Percentiles rank a stretch among this genome's conserved stretches.
Evolutionary conservation across 202 grass and related monocot genomes (phyloP).

Genomic region (Thinopyrum obtusiflorum): DNA sequence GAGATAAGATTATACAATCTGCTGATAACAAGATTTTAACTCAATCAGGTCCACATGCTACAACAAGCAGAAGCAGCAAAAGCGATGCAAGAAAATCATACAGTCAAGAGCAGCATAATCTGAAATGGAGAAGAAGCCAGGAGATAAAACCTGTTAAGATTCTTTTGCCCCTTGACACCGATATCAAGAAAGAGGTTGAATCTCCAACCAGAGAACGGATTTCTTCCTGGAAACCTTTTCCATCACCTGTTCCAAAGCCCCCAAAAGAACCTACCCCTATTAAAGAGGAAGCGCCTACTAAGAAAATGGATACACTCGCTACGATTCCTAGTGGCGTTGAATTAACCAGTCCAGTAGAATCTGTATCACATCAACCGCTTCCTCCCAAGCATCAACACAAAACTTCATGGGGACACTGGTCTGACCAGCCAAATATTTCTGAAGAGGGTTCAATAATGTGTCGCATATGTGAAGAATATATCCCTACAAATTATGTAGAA

Average conservation of each 20-base stretch:
- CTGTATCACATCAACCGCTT: conserved; percentile 54
- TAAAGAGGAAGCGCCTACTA: conserved; percentile 44
- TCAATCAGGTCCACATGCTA: conserved; percentile 36
- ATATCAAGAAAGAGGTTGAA: conserved; percentile 53
- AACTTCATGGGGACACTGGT: conserved; percentile 89
- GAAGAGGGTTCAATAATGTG: conserved; percentile 99
- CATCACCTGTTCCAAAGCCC: conserved; percentile 57
- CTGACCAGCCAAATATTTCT: conserved; percentile 87
- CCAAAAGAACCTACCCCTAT: conserved; percentile 54
- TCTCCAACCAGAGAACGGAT: conserved; percentile 74
- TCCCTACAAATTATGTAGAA: conserved; percentile 91
- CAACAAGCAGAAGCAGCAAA: conserved; percentile 46
- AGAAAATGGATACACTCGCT: conserved; percentile 46
- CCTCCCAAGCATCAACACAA: conserved; percentile 74
- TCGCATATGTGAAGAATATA: conserved; percentile 99
- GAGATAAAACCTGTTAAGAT: conserved; percentile 83
- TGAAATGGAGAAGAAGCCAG: conserved; percentile 98
- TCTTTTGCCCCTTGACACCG: conserved; percentile 50
- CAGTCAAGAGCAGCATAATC: conserved; percentile 92
- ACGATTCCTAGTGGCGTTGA: conserved; percentile 46
- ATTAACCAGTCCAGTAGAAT: conserved; percentile 59
- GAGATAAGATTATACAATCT: conserved; percentile 76
- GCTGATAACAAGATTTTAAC: conserved; percentile 62
- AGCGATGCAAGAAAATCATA: conserved; percentile 77
- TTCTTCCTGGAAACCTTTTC: conserved; percentile 86